Evolutionary conservation across 202 grass and related monocot genomes (phyloP).

Genomic region (Schoenoplectus triqueter): DNA sequence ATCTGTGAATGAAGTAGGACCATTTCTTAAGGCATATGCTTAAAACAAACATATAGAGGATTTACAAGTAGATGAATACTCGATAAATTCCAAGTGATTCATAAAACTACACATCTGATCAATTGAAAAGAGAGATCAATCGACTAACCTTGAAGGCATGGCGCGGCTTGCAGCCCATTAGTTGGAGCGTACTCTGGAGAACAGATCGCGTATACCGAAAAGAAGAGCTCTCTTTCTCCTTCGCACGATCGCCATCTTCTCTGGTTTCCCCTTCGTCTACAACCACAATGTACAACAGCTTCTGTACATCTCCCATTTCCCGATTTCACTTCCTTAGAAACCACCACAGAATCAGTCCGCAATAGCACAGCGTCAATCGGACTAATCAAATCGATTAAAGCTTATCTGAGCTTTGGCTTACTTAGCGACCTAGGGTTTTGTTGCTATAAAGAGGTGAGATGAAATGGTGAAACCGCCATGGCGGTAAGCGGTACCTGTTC

Average conservation of each 20-base stretch:
- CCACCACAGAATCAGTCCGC: not conserved
- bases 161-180: conserved; percentile 95
- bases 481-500: not conserved
- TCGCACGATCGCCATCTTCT: too few relatives aligned
- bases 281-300: not conserved
- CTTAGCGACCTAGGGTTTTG: conserved; percentile 3
- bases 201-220: conserved; percentile 91
- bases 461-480: not conserved
- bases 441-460: not conserved
- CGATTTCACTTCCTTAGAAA: conserved; percentile 3
- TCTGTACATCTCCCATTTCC: not conserved
- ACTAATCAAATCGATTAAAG: not conserved
- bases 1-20: not conserved
- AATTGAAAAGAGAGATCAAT: not conserved
- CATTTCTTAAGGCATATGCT: not conserved
- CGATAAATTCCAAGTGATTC: not conserved
- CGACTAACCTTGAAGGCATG: conserved; percentile 77
- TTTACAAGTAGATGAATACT: not conserved
- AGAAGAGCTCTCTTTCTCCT: conserved; percentile 36
- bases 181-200: conserved; percentile 83
- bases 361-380: not conserved
- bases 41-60: not conserved
- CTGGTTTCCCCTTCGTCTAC: not conserved
- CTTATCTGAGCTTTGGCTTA: not conserved
- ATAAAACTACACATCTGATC: not conserved